Base-by-base conservation (phyloP, 345 rosid species). In the Camelina sativa region DNA sequence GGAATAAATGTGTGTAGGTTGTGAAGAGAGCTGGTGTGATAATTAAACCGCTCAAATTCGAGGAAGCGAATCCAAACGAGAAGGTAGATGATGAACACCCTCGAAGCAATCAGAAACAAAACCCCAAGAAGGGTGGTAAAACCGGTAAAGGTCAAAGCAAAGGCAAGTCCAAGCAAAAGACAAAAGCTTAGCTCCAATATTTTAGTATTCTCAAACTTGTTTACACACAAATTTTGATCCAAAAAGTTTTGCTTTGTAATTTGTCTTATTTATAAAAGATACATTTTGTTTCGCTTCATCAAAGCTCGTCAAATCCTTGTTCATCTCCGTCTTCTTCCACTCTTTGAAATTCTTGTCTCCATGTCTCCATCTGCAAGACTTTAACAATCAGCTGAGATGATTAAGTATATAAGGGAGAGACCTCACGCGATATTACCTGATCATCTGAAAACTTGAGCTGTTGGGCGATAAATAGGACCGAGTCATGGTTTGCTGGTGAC, bases 321-420 rank as follows among this genome's bases (percentile, higher is more conserved):
- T 94, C 96, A 67, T 90, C 96, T 23, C 92, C 96, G 64, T 85
- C 98, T 69, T 91, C 97, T 62, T 91, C 97, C 0, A 89, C 76
- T 81, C 96, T 85, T 75, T 80, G 80, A 60, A 86, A 80, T 69
- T 85, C 96, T 80, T 70, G 82, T 79, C 95, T 90, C 97, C 99
- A 95, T 62, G 73, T 78, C 46, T 88, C 92, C 96, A 87, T 85
- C 97, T 89, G 80, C 54, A 57, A 65, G 56, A 17, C 22, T 41
- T 75, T 61, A 6, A 62, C 16, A 38, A 16, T 11, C 5, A 16
- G 1, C 25, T 28, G 5, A 57, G 46, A 40, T 68, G 38, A 7
- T 35, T 0, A n/a, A 52, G 40, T 51, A 11, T n/a, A 30, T 40
- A 22, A 70, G 15, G 15, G 34, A 70, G 65, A 70, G 65, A 41